Percentiles rank a stretch among this genome's conserved stretches.
Conservation (phyloP, 2,329 filamentous ascomycete genomes). For the Botrytis deweyae region DNA sequence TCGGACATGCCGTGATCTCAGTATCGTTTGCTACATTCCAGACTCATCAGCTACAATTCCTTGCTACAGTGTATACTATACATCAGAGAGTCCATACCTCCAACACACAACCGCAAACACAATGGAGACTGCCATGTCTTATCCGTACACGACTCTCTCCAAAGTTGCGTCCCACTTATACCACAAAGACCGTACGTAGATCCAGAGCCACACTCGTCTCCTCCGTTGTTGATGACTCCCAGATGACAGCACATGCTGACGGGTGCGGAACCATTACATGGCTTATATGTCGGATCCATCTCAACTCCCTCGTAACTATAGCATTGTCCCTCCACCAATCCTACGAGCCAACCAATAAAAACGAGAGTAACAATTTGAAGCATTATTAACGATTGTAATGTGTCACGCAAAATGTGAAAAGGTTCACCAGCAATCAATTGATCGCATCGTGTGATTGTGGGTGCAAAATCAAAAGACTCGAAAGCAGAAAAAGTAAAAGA, state of each 20-base stretch:
- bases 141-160: slow-evolving; percentile 21
- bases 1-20: slow-evolving; percentile 7
- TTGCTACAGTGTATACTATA: neutral
- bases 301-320: slow-evolving; percentile 8
- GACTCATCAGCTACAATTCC: neutral
- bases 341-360: neutral
- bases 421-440: neutral
- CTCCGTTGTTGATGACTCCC: neutral
- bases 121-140: slow-evolving; percentile 18
- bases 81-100: neutral
- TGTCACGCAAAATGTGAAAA: neutral
- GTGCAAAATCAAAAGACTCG: neutral
- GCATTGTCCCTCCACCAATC: slow-evolving; percentile 2
- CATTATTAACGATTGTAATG: neutral
- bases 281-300: slow-evolving; percentile 5
- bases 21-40: slow-evolving; percentile 15
- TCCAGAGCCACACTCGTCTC: slow-evolving; percentile 17
- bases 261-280: slow-evolving; percentile 17
- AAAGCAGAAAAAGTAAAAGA: neutral
- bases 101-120: slow-evolving; percentile 16
- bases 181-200: slow-evolving; percentile 21
- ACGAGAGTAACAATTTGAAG: neutral
- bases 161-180: slow-evolving; percentile 16
- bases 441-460: neutral
- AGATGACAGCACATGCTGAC: slow-evolving; percentile 21